Evolutionary conservation across 2,329 filamentous ascomycete species (phyloP).

Genomic region (Fonsecaea erecta): DNA sequence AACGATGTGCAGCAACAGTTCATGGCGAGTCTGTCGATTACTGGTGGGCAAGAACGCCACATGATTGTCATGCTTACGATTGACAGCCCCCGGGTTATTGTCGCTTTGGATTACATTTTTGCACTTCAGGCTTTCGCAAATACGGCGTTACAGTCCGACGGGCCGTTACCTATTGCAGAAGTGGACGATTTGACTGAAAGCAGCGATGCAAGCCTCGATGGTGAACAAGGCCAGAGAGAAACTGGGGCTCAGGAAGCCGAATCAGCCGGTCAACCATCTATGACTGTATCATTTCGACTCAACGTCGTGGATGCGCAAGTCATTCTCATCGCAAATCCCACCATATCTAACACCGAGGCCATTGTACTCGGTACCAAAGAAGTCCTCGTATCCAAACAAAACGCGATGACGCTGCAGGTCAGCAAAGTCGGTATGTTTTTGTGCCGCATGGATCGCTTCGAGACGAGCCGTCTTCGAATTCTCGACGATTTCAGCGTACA

Average conservation of each 20-base stretch:
- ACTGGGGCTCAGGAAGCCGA: slow-evolving; percentile 45
- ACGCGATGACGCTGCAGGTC: slow-evolving; percentile 90
- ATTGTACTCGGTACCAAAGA: slow-evolving; percentile 96
- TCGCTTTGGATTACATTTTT: slow-evolving; percentile 94
- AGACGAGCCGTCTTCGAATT: slow-evolving; percentile 85
- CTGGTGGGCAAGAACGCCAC: slow-evolving; percentile 77
- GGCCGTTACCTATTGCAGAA: slow-evolving; percentile 58
- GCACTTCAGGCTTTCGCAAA: slow-evolving; percentile 83
- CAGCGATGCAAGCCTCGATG: slow-evolving; percentile 40
- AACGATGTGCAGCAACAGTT: slow-evolving; percentile 91
- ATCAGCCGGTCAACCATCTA: slow-evolving; percentile 48
- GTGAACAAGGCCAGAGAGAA: slow-evolving; percentile 47
- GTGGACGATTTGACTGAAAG: slow-evolving; percentile 49
- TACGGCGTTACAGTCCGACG: slow-evolving; percentile 63
- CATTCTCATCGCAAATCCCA: slow-evolving; percentile 92
- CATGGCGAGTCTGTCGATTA: slow-evolving; percentile 95
- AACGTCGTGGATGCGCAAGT: slow-evolving; percentile 96
- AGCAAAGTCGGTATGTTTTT: slow-evolving; percentile 97
- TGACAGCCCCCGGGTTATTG: slow-evolving; percentile 91
- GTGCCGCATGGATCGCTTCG: slow-evolving; percentile 97
- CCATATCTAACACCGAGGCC: slow-evolving; percentile 87
- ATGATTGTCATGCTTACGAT: slow-evolving; percentile 91
- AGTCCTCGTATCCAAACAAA: slow-evolving; percentile 87
- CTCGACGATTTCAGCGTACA: slow-evolving; percentile 96
- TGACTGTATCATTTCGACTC: slow-evolving; percentile 83